Conservation (phyloP, 1,284 basidiomycete genomes). For the Apiotrichum akiyoshidainum region DNA sequence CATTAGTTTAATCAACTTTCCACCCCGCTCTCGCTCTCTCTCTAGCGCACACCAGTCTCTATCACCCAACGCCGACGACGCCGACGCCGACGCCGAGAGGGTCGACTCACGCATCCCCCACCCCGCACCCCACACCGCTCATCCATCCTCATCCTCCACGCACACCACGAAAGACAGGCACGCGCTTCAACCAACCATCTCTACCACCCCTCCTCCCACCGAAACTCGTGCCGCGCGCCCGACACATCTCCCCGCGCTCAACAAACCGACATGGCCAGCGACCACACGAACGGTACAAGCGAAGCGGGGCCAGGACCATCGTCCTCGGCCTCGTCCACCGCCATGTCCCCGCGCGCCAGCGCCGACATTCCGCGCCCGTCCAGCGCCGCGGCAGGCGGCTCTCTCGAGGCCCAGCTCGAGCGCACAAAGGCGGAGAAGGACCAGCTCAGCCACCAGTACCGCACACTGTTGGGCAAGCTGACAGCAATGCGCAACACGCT, state of each 20-base stretch:
- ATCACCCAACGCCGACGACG: too few species aligned
- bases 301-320: constrained; percentile 11
- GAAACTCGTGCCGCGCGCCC: too few species aligned
- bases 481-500: constrained; percentile 89
- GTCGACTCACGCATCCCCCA: too few species aligned
- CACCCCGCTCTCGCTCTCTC: too few species aligned
- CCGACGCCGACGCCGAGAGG: too few species aligned
- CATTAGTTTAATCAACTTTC: too few species aligned
- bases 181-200: background rate
- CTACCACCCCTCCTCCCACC: background rate
- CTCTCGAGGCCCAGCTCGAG: constrained; percentile 49
- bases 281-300: constrained; percentile 8
- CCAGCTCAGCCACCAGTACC: constrained; percentile 76
- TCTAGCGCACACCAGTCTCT: too few species aligned
- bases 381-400: background rate
- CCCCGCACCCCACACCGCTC: too few species aligned
- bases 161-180: too few species aligned
- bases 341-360: constrained; percentile 13
- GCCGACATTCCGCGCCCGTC: constrained; percentile 9
- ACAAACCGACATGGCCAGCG: constrained; percentile 7
- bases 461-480: constrained; percentile 78
- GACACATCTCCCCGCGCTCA: background rate
- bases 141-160: too few species aligned
- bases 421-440: constrained; percentile 72
- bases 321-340: constrained; percentile 3